These are phyloP conservation scores for Acacia acuminata DNA, from an alignment of 306 rosid species.

Conservation along the genomic window DNA sequence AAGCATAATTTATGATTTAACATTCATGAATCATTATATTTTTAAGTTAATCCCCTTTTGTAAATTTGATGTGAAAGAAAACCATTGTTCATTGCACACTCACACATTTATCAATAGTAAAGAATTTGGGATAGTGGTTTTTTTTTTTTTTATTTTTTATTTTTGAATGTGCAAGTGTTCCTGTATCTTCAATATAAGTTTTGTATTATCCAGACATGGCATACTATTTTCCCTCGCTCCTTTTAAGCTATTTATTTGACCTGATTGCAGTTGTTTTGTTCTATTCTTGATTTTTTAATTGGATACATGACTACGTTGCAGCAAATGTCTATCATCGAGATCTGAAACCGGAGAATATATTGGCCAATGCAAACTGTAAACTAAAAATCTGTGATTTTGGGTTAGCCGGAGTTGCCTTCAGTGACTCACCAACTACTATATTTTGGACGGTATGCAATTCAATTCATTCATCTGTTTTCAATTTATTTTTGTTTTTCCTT, in stretches of 20 bases:
- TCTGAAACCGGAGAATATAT: conserved; percentile 92
- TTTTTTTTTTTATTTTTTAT: neutral
- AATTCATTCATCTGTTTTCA: neutral
- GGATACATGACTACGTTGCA: conserved; percentile 40
- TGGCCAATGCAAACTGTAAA: conserved; percentile 96
- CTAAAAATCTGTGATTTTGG: conserved; percentile 98
- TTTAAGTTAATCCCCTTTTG: neutral
- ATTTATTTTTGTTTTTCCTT: neutral
- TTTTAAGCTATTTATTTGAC: neutral
- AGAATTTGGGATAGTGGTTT: conserved; percentile 12
- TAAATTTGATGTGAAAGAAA: neutral
- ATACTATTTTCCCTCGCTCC: neutral
- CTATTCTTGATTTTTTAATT: neutral
- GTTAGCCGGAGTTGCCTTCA: conserved; percentile 93
- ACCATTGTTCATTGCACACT: neutral
- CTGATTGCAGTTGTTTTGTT: neutral
- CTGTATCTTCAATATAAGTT: neutral
- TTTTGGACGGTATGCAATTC: conserved; percentile 86
- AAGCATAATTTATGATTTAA: neutral
- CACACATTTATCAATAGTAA: neutral
- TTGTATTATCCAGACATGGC: neutral
- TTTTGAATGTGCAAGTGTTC: neutral
- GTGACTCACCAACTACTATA: conserved; percentile 87
- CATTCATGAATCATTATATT: neutral
- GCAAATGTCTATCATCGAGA: conserved; percentile 97